Base-by-base conservation (phyloP, 139 green algal genomes). In the Haematococcus sp. region DNA sequence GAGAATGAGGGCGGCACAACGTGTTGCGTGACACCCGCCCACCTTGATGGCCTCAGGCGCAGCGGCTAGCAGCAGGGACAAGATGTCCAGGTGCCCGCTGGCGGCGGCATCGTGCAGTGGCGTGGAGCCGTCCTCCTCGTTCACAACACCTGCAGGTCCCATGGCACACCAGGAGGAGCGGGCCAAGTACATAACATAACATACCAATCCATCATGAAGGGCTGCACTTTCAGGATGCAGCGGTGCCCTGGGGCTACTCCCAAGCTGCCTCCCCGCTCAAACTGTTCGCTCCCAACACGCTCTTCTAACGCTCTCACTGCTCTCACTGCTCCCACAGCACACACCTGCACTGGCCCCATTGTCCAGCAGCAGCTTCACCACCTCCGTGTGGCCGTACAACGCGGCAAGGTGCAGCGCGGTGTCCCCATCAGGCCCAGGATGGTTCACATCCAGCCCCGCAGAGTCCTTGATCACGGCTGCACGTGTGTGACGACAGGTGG, bases 21-120 rank as follows among this genome's bases (percentile, higher is more conserved):
- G n/a, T n/a, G n/a, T n/a, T n/a, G n/a, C n/a, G n/a, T n/a, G n/a
- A n/a, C n/a, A n/a, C n/a, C n/a, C n/a, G n/a, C n/a, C n/a, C n/a
- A 55, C 52, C 19, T 23, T 56, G 51, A 31, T 25, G 51, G 19
- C 28, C 27, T 7, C 27, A 68, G 64, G n/a, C 5, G 28, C 19
- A 1, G 33, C 16, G 0, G 25, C 76, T 1, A 84, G 46, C 20
- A 86, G 54, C 70, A 84, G 7, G 32, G 81, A 17, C 44, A 64
- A 65, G 30, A 88, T 90, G 19, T 72, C 70, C 20, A 76, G 11
- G 65, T 88, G 85, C 4, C 85, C 85, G 3, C 82, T 77, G 15
- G 85, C 85, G 0, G 85, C 85, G n/a, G 82, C 82, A 35, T 88
- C 85, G 28, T 88, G 85, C 23, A 90, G 79, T 5, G 78, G 55